phyloP scores from a whole-genome alignment of 768 basidiomycete species.

The Lactarius tabidus region DNA sequence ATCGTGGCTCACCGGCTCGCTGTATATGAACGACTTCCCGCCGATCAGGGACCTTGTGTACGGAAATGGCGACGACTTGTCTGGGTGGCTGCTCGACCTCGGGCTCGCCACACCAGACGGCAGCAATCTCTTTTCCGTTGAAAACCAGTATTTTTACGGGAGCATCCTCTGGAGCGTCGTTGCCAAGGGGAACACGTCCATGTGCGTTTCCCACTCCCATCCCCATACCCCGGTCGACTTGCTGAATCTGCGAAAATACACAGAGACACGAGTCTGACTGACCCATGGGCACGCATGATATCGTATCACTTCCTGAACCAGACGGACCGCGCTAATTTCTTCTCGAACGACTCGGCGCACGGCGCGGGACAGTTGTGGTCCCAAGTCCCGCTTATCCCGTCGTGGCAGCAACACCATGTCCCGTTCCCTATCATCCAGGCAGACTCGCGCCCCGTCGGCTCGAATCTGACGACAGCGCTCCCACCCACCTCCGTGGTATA shows the following conservation, averaged over 20 bases:
- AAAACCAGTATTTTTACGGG: conserved; percentile 52
- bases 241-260: not conserved
- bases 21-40: conserved; percentile 64
- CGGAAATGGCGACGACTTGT: conserved; percentile 45
- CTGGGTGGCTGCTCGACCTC: conserved; percentile 56
- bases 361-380: conserved; percentile 76
- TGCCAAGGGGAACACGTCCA: conserved; percentile 48
- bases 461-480: conserved; percentile 40
- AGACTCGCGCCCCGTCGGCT: conserved; percentile 48
- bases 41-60: conserved; percentile 52
- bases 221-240: not conserved
- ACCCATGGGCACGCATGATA: conserved; percentile 62
- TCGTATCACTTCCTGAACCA: conserved; percentile 72
- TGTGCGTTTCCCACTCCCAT: not conserved
- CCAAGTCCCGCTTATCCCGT: conserved; percentile 45
- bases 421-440: conserved; percentile 69
- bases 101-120: conserved; percentile 53
- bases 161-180: conserved; percentile 51
- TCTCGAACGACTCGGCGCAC: conserved; percentile 53
- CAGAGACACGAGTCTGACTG: conserved; percentile 62
- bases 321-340: conserved; percentile 55
- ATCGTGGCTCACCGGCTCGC: conserved; percentile 62
- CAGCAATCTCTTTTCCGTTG: conserved; percentile 39
- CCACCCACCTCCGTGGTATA: conserved; percentile 48
- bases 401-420: conserved; percentile 45